Conservation (phyloP, 2,329 filamentous ascomycete species). For the Aspergillus amoenus region DNA sequence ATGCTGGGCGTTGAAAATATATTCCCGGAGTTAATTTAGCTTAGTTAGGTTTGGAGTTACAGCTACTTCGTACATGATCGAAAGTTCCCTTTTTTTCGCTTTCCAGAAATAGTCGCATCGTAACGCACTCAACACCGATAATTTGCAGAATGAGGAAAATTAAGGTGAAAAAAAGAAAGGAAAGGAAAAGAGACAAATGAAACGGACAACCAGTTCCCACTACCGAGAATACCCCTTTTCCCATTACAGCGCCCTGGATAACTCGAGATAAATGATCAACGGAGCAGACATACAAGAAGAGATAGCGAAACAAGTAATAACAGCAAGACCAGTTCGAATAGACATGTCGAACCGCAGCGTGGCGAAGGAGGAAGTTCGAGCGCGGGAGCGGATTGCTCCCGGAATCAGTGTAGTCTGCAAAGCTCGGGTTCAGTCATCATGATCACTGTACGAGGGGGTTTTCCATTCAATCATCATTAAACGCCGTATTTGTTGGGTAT, state of each 20-base stretch:
- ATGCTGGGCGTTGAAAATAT: background rate
- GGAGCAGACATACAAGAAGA: constrained; percentile 14
- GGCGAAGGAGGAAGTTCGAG: constrained; percentile 17
- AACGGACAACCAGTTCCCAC: constrained; percentile 27
- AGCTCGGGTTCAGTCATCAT: constrained; percentile 12
- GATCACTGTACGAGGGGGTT: constrained; percentile 17
- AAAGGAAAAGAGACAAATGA: constrained; percentile 6
- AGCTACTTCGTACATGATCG: background rate
- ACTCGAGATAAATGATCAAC: constrained; percentile 28
- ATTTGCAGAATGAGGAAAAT: constrained; percentile 4
- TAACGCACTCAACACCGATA: constrained; percentile 14
- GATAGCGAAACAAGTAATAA: constrained; percentile 18
- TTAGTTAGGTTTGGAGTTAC: background rate
- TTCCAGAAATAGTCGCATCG: constrained; percentile 1
- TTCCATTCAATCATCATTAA: constrained; percentile 26
- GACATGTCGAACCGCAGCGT: constrained; percentile 28
- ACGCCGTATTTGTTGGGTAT: constrained; percentile 26
- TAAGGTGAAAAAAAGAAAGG: constrained; percentile 2
- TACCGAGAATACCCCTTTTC: constrained; percentile 38
- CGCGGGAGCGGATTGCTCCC: background rate
- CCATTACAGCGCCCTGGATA: constrained; percentile 42
- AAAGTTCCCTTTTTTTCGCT: background rate
- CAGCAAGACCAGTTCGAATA: constrained; percentile 11
- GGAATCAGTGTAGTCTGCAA: constrained; percentile 3
- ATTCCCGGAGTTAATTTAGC: background rate